Evolutionary conservation across 495 filamentous ascomycete species (phyloP), one percentile per base, ranked within the genome.

Genomic region (Podospora sp.): DNA sequence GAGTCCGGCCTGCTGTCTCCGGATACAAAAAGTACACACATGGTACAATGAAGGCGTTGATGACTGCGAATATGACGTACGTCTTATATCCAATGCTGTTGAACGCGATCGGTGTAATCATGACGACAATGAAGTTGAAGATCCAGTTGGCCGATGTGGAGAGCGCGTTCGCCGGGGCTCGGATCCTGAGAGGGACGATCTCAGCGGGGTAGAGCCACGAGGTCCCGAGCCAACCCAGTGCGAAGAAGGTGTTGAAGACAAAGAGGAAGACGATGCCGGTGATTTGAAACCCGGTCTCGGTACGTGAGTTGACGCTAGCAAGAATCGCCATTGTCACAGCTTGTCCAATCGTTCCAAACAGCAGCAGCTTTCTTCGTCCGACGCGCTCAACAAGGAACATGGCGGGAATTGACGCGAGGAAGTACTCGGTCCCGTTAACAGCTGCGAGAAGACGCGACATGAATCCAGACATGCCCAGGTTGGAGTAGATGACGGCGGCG

Each of bases 11-110:
- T 21, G 88, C 87, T 3, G 90, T 93, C 73, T 92, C 90, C 0
- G 90, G 90, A 73, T 89, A 91, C 84, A 92, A 89, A 82, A 90
- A 89, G 78, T 89, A 91, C 60, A 90, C 83, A 6, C 85, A 80
- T 0, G 88, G 89, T 63, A 92, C 80, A 73, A 92, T 91, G 73
- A 85, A 82, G 56, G 87, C 88, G 75, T 92, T 92, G 71, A 90
- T 90, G 65, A 88, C 88, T 16, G 91, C 91, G 71, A 93, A 93
- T 72, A 92, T 91, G 71, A 92, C 88, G 72, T 93, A 94, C 2
- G 90, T 92, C 75, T 85, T 79, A 73, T 90, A 92, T 16, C 77
- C 75, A 69, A 92, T 92, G 52, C 80, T 86, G 62, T 86, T 74
- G 74, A 92, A 92, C 0, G 87, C 82, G 0, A 91, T 80, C 0